phyloP scores from a whole-genome alignment of 2,329 filamentous ascomycete genomes.

The Lasiodiplodia hormozganensis region DNA sequence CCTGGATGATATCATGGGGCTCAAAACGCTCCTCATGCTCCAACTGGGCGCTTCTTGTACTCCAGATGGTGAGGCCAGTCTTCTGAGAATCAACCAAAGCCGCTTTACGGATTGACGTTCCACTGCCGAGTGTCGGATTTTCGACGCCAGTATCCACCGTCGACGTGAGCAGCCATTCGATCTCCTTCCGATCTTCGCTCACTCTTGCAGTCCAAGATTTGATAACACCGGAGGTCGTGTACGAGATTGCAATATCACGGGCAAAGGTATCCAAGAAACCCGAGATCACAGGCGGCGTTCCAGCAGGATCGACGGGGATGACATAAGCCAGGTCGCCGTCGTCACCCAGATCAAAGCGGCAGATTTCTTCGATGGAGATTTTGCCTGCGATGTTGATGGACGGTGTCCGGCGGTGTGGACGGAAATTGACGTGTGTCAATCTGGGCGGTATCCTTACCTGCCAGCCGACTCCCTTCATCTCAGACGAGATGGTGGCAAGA shows the following conservation, averaged over 20 bases:
- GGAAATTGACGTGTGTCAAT: neutral
- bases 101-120: constrained; percentile 85
- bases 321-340: constrained; percentile 64
- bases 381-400: constrained; percentile 41
- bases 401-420: constrained; percentile 25
- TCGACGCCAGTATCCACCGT: constrained; percentile 78
- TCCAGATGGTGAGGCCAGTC: constrained; percentile 87
- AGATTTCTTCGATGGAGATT: constrained; percentile 69
- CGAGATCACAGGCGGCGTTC: constrained; percentile 71
- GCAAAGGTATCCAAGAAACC: constrained; percentile 87
- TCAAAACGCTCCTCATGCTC: constrained; percentile 82
- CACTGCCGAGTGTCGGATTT: constrained; percentile 79
- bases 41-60: constrained; percentile 78
- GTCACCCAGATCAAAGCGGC: constrained; percentile 70
- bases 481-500: constrained; percentile 81
- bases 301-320: constrained; percentile 85
- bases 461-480: constrained; percentile 82
- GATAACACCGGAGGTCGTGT: constrained; percentile 75
- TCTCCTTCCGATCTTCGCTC: constrained; percentile 62
- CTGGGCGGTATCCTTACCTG: constrained; percentile 68
- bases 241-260: constrained; percentile 84
- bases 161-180: constrained; percentile 85
- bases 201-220: constrained; percentile 87
- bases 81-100: constrained; percentile 78
- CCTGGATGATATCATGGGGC: constrained; percentile 75